Evolutionary conservation across 495 filamentous ascomycete genomes (phyloP), one percentile per base, ranked within the genome.

Genomic region (Elaphomyces granulatus): DNA sequence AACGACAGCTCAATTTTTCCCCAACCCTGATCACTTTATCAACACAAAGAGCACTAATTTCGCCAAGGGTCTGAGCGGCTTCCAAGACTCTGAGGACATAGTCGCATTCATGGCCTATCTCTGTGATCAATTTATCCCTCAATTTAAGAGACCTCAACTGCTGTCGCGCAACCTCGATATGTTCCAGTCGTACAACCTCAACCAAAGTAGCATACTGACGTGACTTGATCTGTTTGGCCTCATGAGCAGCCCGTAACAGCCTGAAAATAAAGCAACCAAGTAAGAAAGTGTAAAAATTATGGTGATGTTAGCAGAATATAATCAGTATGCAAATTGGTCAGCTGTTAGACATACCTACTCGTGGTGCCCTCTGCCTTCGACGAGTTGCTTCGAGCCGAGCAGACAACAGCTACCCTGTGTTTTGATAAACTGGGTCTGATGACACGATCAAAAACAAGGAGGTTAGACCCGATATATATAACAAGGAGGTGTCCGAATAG

Each of bases 301-400:
- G n/a, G n/a, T n/a, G n/a, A n/a, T n/a, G n/a, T n/a, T n/a, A n/a
- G n/a, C n/a, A n/a, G n/a, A n/a, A n/a, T n/a, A n/a, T n/a, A n/a
- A 16, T 38, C 8, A 28, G 30, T 38, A 15, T n/a, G 23, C 1
- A 9, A 15, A 8, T 23, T 9, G 23, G n/a, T n/a, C 12, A 28
- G 15, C 1, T 14, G 31, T 17, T 23, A 33, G 68, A 67, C 81
- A 75, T 66, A 92, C 84, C 85, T 75, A 65, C 90, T 96, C 32
- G 90, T 96, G 34, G 90, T 95, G 37, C 87, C 87, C 42, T 88
- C 83, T 20, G 72, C 73, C 58, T 96, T 96, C 49, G 83, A 88
- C 42, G 79, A 81, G 40, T 81, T 87, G 56, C 85, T 94, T 54
- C 87, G 63, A 15, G 90, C 90, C 32, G 90, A 98, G 52, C 90